phyloP scores from a whole-genome alignment of 1,139 yeast genomes.

The Diutina siamensis region DNA sequence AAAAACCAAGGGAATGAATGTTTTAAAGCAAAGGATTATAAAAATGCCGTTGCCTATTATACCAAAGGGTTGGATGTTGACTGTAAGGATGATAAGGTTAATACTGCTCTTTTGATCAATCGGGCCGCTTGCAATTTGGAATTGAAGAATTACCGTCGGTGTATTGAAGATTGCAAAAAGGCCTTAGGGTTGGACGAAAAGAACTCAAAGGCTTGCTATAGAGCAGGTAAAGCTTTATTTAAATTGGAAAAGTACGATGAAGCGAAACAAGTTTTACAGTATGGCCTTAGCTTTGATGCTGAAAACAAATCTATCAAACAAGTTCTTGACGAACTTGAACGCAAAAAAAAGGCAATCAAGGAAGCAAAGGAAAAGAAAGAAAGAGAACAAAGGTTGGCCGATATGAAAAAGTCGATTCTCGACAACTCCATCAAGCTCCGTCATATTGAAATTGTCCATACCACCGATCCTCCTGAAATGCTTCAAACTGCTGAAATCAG shows the following conservation, averaged over 20 bases:
- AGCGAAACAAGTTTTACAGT: conserved; percentile 52
- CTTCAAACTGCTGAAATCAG: conserved; percentile 36
- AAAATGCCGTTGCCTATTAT: conserved; percentile 68
- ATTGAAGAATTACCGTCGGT: conserved; percentile 69
- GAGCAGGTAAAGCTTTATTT: conserved; percentile 76
- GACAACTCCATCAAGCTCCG: conserved; percentile 40
- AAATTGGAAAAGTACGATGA: conserved; percentile 61
- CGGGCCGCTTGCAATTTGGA: conserved; percentile 90
- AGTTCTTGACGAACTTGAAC: conserved; percentile 26
- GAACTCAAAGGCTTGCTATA: conserved; percentile 72
- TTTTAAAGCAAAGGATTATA: conserved; percentile 56
- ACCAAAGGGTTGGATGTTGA: conserved; percentile 70
- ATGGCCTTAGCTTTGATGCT: conserved; percentile 51
- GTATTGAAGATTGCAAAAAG: conserved; percentile 76
- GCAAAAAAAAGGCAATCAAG: conserved; percentile 26
- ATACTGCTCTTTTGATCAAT: conserved; percentile 58
- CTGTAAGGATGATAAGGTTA: conserved; percentile 39
- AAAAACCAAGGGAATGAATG: conserved; percentile 90
- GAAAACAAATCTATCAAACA: conserved; percentile 43
- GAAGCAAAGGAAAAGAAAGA: conserved; percentile 20
- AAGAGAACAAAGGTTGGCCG: conserved; percentile 21
- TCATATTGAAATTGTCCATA: conserved; percentile 36
- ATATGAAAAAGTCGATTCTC: conserved; percentile 25
- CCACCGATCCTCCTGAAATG: conserved; percentile 39
- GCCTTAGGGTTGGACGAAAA: conserved; percentile 57